Conservation (phyloP, 2,329 filamentous ascomycete species). For the Ophiostoma ulmi region DNA sequence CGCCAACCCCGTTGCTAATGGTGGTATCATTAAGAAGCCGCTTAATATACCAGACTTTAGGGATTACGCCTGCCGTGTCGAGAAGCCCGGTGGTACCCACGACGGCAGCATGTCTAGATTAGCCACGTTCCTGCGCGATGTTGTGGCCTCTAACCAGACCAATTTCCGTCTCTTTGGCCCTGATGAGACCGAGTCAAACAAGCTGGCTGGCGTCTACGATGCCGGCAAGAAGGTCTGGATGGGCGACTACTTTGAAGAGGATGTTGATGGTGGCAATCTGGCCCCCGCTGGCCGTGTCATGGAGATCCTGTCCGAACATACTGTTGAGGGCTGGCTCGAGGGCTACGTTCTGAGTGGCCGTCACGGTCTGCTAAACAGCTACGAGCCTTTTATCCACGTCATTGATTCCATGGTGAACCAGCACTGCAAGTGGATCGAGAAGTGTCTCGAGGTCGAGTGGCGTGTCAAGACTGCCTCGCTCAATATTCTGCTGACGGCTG, state of each 20-base stretch:
- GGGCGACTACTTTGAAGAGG: conserved; percentile 72
- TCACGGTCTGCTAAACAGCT: conserved; percentile 72
- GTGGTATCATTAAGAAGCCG: conserved; percentile 61
- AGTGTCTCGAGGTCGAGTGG: conserved; percentile 75
- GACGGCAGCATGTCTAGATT: conserved; percentile 66
- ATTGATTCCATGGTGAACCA: conserved; percentile 82
- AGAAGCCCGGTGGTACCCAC: conserved; percentile 53
- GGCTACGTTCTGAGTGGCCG: conserved; percentile 71
- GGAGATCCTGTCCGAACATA: conserved; percentile 81
- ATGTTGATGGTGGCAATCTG: conserved; percentile 68
- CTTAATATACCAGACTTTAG: conserved; percentile 66
- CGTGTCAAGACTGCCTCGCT: conserved; percentile 66
- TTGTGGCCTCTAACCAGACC: conserved; percentile 58
- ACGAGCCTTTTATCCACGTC: conserved; percentile 77
- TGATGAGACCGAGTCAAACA: conserved; percentile 78
- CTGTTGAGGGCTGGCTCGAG: conserved; percentile 73
- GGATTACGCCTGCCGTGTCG: conserved; percentile 59
- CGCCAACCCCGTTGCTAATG: conserved; percentile 70
- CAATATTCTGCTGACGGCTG: conserved; percentile 73
- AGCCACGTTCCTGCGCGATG: conserved; percentile 60
- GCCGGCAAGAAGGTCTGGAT: conserved; percentile 76
- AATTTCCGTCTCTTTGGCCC: conserved; percentile 74
- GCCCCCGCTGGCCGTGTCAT: conserved; percentile 65
- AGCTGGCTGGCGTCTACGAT: conserved; percentile 65
- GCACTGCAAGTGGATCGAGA: conserved; percentile 82